A percentile compares a stretch with the other conserved stretches of the same genome.
Evolutionary conservation across 2,329 filamentous ascomycete genomes (phyloP).

Genomic region (Fusarium sp.): DNA sequence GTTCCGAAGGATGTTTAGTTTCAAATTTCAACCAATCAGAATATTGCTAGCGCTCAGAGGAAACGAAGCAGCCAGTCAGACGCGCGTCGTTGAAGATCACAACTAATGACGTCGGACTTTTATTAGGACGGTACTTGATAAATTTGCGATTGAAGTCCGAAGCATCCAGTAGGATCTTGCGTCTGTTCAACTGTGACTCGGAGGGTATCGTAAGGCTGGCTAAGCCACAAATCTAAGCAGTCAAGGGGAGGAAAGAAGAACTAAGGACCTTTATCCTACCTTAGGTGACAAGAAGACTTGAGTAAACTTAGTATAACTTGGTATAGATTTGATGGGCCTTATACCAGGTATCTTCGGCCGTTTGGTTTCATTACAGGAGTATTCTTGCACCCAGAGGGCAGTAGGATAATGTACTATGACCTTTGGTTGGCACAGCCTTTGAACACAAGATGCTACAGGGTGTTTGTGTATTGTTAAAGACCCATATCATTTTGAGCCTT

Average conservation of each 20-base stretch:
- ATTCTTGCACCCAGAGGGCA: background rate
- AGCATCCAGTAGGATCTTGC: background rate
- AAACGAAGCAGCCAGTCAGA: background rate
- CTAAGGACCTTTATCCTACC: too few species aligned
- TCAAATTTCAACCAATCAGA: background rate
- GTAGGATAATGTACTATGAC: background rate
- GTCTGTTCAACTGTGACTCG: too few species aligned
- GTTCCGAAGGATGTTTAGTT: background rate
- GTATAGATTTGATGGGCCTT: fast-evolving
- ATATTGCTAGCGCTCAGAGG: background rate
- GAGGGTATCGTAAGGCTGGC: background rate
- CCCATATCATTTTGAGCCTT: background rate
- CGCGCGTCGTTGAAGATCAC: background rate
- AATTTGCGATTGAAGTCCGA: background rate
- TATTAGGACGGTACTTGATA: background rate
- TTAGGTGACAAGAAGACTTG: background rate
- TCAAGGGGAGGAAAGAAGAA: background rate
- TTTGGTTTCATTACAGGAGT: too few species aligned
- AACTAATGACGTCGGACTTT: background rate
- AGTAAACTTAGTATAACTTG: background rate
- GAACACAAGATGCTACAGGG: background rate
- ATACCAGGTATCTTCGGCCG: background rate
- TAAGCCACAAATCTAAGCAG: background rate
- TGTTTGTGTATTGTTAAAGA: background rate
- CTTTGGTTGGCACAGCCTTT: background rate